phyloP scores from a whole-genome alignment of 225 moss, liverwort and hornwort genomes.

The Pseudisothecium myosuroides region DNA sequence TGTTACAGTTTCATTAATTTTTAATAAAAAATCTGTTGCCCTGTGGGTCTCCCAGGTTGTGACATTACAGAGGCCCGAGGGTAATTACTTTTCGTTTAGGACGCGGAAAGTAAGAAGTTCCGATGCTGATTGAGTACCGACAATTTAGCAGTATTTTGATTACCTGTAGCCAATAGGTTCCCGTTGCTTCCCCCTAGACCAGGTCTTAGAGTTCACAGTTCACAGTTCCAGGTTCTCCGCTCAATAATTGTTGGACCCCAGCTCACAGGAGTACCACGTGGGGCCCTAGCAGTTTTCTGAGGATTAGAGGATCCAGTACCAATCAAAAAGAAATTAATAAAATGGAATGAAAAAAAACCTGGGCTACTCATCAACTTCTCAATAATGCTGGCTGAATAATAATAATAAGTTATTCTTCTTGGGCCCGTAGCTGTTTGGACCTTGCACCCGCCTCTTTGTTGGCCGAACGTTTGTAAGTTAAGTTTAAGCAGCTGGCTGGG shows the following conservation, averaged over 20 bases:
- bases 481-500: not conserved
- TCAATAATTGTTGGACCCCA: slow-evolving; percentile 6
- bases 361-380: not conserved
- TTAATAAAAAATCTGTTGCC: not conserved
- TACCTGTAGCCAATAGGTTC: not conserved
- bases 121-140: not conserved
- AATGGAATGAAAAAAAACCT: not conserved
- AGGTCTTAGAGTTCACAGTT: not conserved
- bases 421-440: not conserved
- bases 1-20: not conserved
- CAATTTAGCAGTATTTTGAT: not conserved
- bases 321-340: not conserved
- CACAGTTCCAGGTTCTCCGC: not conserved
- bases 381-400: not conserved
- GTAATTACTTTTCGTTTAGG: not conserved
- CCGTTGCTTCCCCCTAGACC: not conserved
- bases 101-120: too few relatives aligned
- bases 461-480: not conserved
- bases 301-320: not conserved
- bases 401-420: not conserved
- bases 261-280: not conserved
- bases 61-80: not conserved
- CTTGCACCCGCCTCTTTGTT: not conserved
- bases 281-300: not conserved
- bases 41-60: not conserved